Conservation (phyloP, 2,329 filamentous ascomycete genomes). For the Phialocephala subalpina region DNA sequence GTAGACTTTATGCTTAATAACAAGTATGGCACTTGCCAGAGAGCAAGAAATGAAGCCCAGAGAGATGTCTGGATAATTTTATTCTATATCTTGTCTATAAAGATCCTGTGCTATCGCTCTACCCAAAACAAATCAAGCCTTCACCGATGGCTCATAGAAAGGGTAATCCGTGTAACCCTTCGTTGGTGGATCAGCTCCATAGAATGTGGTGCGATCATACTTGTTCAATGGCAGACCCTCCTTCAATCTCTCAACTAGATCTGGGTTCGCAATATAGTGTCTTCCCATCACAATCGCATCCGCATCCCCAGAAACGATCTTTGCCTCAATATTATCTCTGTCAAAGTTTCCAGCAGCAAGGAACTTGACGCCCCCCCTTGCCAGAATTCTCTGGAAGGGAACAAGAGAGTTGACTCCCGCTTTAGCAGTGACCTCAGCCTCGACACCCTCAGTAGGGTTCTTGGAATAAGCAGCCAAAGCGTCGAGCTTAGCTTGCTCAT, state of each 20-base stretch:
- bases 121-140: background rate
- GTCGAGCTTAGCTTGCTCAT: constrained; percentile 54
- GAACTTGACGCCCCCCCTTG: constrained; percentile 55
- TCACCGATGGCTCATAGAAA: constrained; percentile 15
- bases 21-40: too few species aligned
- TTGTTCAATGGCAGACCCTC: constrained; percentile 42
- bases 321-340: constrained; percentile 36
- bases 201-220: constrained; percentile 32
- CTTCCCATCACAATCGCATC: constrained; percentile 33
- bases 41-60: too few species aligned
- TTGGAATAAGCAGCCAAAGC: constrained; percentile 54
- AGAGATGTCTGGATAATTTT: background rate
- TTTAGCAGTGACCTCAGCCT: constrained; percentile 53
- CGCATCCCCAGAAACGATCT: constrained; percentile 39
- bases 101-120: background rate
- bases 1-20: too few species aligned
- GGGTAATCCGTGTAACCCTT: constrained; percentile 32
- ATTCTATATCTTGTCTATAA: background rate
- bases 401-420: constrained; percentile 51
- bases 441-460: constrained; percentile 44
- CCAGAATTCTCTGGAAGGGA: constrained; percentile 57
- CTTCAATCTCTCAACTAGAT: constrained; percentile 27
- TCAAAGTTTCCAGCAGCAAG: constrained; percentile 58
- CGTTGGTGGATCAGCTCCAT: constrained; percentile 38
- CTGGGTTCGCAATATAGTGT: constrained; percentile 34